phyloP scores from a whole-genome alignment of 2,329 filamentous ascomycete genomes.

The Neonectria magnoliae region DNA sequence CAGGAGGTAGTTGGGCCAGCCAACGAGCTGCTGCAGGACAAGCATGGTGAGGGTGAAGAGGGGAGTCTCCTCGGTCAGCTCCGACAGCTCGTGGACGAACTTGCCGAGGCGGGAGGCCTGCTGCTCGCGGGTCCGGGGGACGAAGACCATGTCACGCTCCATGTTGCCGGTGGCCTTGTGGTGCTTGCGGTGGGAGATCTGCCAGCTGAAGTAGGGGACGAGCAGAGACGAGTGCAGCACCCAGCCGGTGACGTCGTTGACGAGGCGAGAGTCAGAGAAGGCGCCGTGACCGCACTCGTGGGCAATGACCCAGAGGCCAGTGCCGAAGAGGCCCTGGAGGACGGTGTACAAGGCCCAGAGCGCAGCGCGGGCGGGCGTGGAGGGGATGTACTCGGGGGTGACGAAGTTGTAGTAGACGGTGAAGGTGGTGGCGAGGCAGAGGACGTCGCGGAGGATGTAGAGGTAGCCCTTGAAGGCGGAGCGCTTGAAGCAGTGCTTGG shows the following conservation, averaged over 20 bases:
- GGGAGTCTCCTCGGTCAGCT: conserved; percentile 95
- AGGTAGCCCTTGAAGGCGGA: conserved; percentile 77
- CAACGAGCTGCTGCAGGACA: conserved; percentile 85
- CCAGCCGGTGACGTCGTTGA: conserved; percentile 95
- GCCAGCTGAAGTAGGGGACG: conserved; percentile 99
- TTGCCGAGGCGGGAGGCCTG: conserved; percentile 80
- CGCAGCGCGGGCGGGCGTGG: conserved; percentile 69
- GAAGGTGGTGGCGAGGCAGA: conserved; percentile 79
- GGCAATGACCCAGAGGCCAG: conserved; percentile 94
- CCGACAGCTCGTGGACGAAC: conserved; percentile 81
- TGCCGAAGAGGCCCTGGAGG: conserved; percentile 91
- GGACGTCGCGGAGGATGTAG: conserved; percentile 87
- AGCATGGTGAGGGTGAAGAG: conserved; percentile 80
- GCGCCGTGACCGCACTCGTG: conserved; percentile 98
- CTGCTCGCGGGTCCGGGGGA: conserved; percentile 89
- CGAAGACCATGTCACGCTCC: conserved; percentile 98
- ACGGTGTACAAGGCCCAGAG: conserved; percentile 76
- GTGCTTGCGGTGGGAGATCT: conserved; percentile 98
- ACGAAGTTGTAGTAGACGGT: conserved; percentile 89
- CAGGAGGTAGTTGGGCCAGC: conserved; percentile 92
- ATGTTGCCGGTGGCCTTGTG: conserved; percentile 99
- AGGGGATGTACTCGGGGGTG: conserved; percentile 84
- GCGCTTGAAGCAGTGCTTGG: conserved; percentile 95
- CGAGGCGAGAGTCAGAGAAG: conserved; percentile 88
- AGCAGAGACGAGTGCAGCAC: conserved; percentile 87